A percentile compares a stretch with the other conserved stretches of the same genome.
Conservation (phyloP, 1,139 yeast genomes). For the Nematodospora anomalae region DNA sequence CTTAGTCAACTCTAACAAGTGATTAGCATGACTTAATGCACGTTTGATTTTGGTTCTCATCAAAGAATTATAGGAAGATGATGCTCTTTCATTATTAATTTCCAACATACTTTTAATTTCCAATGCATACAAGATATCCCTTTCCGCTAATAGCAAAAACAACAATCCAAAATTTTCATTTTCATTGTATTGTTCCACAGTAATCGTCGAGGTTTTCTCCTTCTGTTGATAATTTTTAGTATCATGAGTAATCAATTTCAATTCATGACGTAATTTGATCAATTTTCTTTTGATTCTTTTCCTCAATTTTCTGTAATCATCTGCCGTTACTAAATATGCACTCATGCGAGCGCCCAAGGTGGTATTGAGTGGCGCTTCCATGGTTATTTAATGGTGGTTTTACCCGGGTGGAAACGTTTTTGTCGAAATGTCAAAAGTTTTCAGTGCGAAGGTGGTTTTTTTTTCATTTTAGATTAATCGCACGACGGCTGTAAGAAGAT, state of each 20-base stretch:
- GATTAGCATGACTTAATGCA: constrained; percentile 48
- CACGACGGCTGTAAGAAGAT: background rate
- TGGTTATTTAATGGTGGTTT: constrained; percentile 5
- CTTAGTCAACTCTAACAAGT: constrained; percentile 43
- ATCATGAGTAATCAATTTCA: constrained; percentile 57
- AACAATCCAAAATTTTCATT: constrained; percentile 50
- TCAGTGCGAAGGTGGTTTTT: background rate
- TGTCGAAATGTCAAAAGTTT: background rate
- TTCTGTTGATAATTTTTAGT: constrained; percentile 53
- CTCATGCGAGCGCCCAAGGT: constrained; percentile 51
- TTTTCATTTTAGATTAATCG: background rate
- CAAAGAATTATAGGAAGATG: constrained; percentile 51
- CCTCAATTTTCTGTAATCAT: constrained; percentile 53
- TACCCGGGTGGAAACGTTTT: background rate
- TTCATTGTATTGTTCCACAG: constrained; percentile 45
- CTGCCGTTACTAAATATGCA: constrained; percentile 51
- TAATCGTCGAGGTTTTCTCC: constrained; percentile 43
- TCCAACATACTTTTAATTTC: constrained; percentile 62
- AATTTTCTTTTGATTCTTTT: constrained; percentile 47
- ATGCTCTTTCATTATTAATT: constrained; percentile 40
- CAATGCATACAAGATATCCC: constrained; percentile 67
- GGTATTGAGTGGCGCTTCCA: constrained; percentile 40
- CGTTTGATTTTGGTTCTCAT: constrained; percentile 68
- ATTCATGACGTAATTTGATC: constrained; percentile 55
- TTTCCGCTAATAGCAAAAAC: constrained; percentile 58